These are phyloP conservation scores for Beta corolliflora DNA, from an alignment of 179 eudicot genomes.

Conservation along the genomic window DNA sequence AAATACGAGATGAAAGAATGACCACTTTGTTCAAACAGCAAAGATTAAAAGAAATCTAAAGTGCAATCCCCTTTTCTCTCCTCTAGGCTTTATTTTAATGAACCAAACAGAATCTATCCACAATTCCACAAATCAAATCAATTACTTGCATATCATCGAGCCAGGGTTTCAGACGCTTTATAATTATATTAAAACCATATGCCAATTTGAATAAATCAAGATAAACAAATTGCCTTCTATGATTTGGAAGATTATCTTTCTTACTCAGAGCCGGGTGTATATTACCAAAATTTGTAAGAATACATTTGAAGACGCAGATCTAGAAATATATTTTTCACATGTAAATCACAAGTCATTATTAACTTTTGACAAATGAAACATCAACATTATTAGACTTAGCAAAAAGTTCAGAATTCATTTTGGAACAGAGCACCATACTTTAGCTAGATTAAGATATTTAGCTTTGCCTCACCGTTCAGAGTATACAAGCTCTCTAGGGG, in stretches of 20 bases:
- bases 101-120: background rate
- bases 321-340: background rate
- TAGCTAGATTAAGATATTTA: background rate
- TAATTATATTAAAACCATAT: background rate
- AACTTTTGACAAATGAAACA: background rate
- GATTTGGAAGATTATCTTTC: background rate
- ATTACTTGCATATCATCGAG: background rate
- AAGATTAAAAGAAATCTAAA: background rate
- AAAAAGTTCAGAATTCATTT: background rate
- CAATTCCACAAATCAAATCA: background rate
- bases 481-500: background rate
- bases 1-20: background rate
- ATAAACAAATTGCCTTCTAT: background rate
- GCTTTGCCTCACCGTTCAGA: background rate
- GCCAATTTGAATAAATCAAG: background rate
- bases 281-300: background rate
- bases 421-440: background rate
- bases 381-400: background rate
- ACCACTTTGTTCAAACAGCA: background rate
- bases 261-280: background rate
- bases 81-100: background rate
- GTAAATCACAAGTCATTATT: background rate
- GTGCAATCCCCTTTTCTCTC: background rate
- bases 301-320: background rate
- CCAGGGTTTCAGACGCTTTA: no score